Base-by-base conservation (phyloP, 495 filamentous ascomycete species). In the Daldinia childiae region DNA sequence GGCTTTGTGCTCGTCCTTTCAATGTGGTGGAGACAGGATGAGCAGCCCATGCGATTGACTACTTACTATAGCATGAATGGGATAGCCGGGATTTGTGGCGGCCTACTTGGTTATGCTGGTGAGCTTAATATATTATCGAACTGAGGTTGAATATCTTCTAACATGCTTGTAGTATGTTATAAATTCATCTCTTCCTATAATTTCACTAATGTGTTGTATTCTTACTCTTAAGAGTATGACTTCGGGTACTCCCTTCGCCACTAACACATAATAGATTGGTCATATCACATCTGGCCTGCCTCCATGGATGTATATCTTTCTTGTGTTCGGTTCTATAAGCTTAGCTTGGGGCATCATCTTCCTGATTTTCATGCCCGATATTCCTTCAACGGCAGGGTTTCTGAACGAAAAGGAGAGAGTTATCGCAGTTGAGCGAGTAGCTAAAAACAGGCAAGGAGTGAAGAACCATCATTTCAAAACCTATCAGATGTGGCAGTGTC, bases 11-110 rank as follows among this genome's bases (percentile, higher is more conserved):
- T 89, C 2, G 79, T 88, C 32, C 86, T 86, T 76, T 80, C 82
- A 5, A 87, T 87, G 82, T 89, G 85, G 86, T 90, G 87, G 72
- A 83, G 76, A 0, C 63, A 80, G 1, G 75, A 78, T 11, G 86
- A 89, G 62, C 87, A 89, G 62, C 86, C 86, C 5, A 73, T 87
- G n/a, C 81, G 87, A 3, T 72, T 87, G 26, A 85, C 83, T 50
- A 77, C 81, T 0, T 88, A 85, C 65, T 88, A 87, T 66, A 83
- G 83, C 69, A 87, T 84, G 48, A 88, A 88, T 56, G 87, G 86
- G 19, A 79, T 88, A 11, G 85, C 83, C 0, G 83, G 82, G 7
- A 87, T 88, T 76, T 85, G 85, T 52, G 87, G 87, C 24, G 85
- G 86, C 2, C 69, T 82, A 19, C 78, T 83, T 30, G 80, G 80